A percentile compares a stretch with the other conserved stretches of the same genome.
These are phyloP conservation scores for Pyrus communis DNA, from an alignment of 306 rosid species.

Conservation along the genomic window DNA sequence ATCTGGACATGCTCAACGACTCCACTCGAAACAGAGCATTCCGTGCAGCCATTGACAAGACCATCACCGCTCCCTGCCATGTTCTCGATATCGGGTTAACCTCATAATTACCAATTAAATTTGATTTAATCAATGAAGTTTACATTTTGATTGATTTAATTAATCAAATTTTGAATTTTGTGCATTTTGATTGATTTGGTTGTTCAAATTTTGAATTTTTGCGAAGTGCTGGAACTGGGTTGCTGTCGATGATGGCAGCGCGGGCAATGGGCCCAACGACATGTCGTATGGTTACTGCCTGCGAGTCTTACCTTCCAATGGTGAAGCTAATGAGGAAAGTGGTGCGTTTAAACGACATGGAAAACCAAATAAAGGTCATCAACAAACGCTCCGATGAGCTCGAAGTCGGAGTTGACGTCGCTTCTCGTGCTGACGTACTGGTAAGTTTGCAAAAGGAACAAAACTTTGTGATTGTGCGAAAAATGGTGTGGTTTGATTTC, in stretches of 20 bases:
- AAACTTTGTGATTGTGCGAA: neutral
- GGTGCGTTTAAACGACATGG: slow-evolving; percentile 54
- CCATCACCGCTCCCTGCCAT: slow-evolving; percentile 59
- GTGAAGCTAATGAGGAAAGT: slow-evolving; percentile 84
- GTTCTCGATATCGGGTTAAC: slow-evolving; percentile 87
- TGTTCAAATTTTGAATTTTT: neutral
- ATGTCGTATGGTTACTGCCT: slow-evolving; percentile 49
- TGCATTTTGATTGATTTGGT: too few relatives aligned
- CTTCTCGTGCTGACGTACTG: slow-evolving; percentile 64
- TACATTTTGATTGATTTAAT: neutral
- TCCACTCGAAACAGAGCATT: slow-evolving; percentile 60
- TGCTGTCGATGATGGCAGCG: slow-evolving; percentile 93
- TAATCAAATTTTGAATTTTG: neutral
- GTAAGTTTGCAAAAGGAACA: slow-evolving; percentile 30
- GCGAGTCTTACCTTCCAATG: slow-evolving; percentile 98
- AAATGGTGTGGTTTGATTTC: slow-evolving; percentile 1
- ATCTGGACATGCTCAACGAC: slow-evolving; percentile 91
- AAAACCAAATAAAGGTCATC: slow-evolving; percentile 46
- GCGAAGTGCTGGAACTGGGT: slow-evolving; percentile 87
- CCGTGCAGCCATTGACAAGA: slow-evolving; percentile 67
- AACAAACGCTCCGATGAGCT: slow-evolving; percentile 93
- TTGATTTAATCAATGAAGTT: too few relatives aligned
- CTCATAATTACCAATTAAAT: neutral
- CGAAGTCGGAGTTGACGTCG: slow-evolving; percentile 47
- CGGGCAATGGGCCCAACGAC: slow-evolving; percentile 55